A percentile compares a stretch with the other conserved stretches of the same genome.
Conservation (phyloP, 371 early-diverging fungal genomes). For the Batkoa obscura region DNA sequence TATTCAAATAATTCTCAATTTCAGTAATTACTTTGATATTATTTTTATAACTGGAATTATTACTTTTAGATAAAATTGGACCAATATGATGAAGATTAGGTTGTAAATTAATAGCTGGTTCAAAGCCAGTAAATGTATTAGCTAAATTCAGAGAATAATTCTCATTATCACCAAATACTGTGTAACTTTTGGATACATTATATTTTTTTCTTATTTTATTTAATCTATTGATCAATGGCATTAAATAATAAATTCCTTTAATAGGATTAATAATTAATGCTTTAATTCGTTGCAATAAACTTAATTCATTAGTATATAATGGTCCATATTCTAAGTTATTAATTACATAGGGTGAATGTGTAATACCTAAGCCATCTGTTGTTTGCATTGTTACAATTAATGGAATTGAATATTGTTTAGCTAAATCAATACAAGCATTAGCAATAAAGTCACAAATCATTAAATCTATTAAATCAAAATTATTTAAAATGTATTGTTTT, state of each 20-base stretch:
- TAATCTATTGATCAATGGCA: not conserved
- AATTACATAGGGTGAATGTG: not conserved
- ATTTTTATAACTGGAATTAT: too few species aligned
- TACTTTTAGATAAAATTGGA: not conserved
- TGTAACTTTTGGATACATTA: not conserved
- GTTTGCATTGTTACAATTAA: not conserved
- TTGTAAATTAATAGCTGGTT: not conserved
- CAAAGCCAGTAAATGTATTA: not conserved
- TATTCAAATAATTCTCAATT: not conserved
- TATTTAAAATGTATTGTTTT: not conserved
- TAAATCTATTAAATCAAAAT: not conserved
- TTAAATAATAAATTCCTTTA: not conserved
- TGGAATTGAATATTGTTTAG: slow-evolving; percentile 8
- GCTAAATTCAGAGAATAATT: not conserved
- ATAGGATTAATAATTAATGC: not conserved
- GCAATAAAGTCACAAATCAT: slow-evolving; percentile 12
- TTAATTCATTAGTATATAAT: not conserved
- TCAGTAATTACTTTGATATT: not conserved
- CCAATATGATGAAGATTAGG: slow-evolving; percentile 1
- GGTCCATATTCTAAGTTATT: not conserved
- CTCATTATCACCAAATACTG: not conserved
- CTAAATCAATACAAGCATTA: slow-evolving; percentile 11
- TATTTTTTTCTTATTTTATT: not conserved
- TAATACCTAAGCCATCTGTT: not conserved
- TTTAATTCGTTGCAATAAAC: not conserved